A percentile compares a stretch with the other conserved stretches of the same genome.
Evolutionary conservation across 495 filamentous ascomycete genomes (phyloP).

Genomic region (Penicillium roqueforti): DNA sequence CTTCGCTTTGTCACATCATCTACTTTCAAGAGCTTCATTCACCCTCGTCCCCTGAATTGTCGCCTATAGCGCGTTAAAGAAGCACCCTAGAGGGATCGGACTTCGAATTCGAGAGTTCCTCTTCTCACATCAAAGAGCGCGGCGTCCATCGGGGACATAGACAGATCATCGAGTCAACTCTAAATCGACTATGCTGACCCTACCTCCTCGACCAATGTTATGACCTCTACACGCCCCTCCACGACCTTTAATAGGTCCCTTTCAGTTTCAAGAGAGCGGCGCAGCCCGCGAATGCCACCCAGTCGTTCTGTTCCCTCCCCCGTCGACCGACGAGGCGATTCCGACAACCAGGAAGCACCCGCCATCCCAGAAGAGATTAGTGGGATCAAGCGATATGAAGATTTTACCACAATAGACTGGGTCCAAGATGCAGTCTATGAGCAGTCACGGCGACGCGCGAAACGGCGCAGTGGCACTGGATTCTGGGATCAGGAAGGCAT

Average conservation of each 20-base stretch:
- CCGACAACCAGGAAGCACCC: slow-evolving; percentile 42
- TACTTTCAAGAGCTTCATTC: slow-evolving; percentile 10
- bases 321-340: slow-evolving; percentile 47
- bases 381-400: slow-evolving; percentile 96
- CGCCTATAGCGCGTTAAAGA: not conserved
- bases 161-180: slow-evolving; percentile 16
- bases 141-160: slow-evolving; percentile 16
- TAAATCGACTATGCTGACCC: slow-evolving; percentile 33
- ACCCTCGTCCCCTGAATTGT: slow-evolving; percentile 1
- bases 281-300: slow-evolving; percentile 66
- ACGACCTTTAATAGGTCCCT: slow-evolving; percentile 55
- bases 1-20: slow-evolving; percentile 18
- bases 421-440: slow-evolving; percentile 95
- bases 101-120: not conserved
- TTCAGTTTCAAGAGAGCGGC: slow-evolving; percentile 50
- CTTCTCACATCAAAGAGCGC: not conserved
- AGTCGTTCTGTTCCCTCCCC: slow-evolving; percentile 62
- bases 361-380: slow-evolving; percentile 92
- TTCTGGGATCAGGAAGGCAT: slow-evolving; percentile 70
- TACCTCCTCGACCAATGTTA: slow-evolving; percentile 44
- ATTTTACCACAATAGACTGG: slow-evolving; percentile 99
- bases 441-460: slow-evolving; percentile 72
- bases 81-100: not conserved
- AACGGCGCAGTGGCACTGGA: slow-evolving; percentile 66
- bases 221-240: slow-evolving; percentile 59